Evolutionary conservation across 768 basidiomycete genomes (phyloP).

Genomic region (Lepiota venenata): DNA sequence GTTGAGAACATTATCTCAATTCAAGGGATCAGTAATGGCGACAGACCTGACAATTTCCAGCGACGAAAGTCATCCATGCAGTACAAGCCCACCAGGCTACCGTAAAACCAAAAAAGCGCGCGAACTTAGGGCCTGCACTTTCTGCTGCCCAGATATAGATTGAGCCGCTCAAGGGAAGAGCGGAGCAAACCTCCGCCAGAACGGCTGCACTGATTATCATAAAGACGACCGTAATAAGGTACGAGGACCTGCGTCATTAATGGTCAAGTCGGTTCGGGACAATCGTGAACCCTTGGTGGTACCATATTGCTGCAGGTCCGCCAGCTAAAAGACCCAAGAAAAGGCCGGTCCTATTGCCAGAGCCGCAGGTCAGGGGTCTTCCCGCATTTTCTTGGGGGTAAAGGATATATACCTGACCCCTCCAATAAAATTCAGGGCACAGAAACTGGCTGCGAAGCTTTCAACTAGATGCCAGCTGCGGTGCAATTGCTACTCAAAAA

Average conservation of each 20-base stretch:
- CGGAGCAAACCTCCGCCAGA: conserved; percentile 89
- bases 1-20: background rate
- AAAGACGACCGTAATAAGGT: conserved; percentile 76
- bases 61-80: conserved; percentile 95
- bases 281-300: background rate
- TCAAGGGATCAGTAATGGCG: background rate
- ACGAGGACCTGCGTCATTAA: conserved; percentile 68
- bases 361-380: background rate
- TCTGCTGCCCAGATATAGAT: conserved; percentile 96
- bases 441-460: conserved; percentile 86
- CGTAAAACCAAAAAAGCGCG: conserved; percentile 82
- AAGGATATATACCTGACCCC: conserved; percentile 57
- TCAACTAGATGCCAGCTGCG: conserved; percentile 82
- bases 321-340: conserved; percentile 84
- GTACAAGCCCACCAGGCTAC: conserved; percentile 94
- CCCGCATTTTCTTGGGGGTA: background rate
- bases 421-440: conserved; percentile 88
- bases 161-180: conserved; percentile 82
- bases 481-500: conserved; percentile 65
- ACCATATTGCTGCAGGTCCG: conserved; percentile 87
- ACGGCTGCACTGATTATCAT: conserved; percentile 88
- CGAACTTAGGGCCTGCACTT: conserved; percentile 85
- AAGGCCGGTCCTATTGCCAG: conserved; percentile 54
- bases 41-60: conserved; percentile 81
- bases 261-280: background rate